Evolutionary conservation across 1,284 basidiomycete species (phyloP).

Genomic region (Vanrija sp.): DNA sequence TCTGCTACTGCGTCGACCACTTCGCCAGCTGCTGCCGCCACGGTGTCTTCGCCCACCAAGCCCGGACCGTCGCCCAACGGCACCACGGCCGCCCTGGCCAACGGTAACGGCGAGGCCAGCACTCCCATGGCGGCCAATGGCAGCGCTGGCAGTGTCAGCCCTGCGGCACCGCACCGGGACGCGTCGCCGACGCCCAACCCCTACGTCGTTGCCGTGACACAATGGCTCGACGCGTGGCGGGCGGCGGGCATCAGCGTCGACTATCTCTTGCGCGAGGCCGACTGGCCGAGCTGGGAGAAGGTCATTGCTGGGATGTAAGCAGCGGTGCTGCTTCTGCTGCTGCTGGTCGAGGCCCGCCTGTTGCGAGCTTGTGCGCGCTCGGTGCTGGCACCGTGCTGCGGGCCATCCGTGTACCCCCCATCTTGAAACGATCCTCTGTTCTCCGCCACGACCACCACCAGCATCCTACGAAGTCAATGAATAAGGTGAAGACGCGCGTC

Average conservation of each 20-base stretch:
- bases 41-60: background rate
- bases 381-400: no score
- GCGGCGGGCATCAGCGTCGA: constrained; percentile 29
- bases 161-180: background rate
- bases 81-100: background rate
- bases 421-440: no score
- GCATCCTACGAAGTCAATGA: no score
- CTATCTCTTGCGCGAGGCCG: constrained; percentile 34
- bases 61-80: constrained; percentile 7
- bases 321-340: no score
- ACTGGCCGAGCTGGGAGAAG: constrained; percentile 37
- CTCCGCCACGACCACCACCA: no score
- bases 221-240: constrained; percentile 33
- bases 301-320: constrained; percentile 32
- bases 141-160: background rate
- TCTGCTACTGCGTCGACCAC: background rate
- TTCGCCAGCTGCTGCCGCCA: background rate
- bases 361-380: no score
- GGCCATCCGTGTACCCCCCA: no score
- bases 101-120: background rate
- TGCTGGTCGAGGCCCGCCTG: no score
- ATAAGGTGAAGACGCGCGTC: no score
- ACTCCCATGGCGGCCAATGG: background rate
- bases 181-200: constrained; percentile 4
- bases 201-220: constrained; percentile 8